These are phyloP conservation scores for Pilatotrama ljubarskyi DNA, from an alignment of 768 basidiomycete species.

Conservation along the genomic window DNA sequence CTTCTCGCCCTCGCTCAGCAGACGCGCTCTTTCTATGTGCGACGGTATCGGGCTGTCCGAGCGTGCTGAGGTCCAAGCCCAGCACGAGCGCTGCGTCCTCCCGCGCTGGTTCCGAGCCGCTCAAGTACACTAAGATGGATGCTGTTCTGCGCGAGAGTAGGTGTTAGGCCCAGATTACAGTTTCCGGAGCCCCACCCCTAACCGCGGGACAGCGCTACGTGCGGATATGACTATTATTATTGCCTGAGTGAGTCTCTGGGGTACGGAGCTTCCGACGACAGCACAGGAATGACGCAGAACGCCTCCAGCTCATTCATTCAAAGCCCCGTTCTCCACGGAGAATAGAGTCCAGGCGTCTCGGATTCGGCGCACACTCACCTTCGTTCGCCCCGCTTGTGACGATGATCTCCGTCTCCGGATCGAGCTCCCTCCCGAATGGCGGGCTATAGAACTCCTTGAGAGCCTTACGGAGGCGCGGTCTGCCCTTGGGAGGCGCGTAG, in stretches of 20 bases:
- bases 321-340: neutral
- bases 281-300: too few species aligned
- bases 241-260: neutral
- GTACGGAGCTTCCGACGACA: too few species aligned
- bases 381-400: conserved; percentile 97
- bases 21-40: neutral
- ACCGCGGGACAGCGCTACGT: too few species aligned
- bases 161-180: too few species aligned
- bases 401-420: conserved; percentile 84
- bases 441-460: conserved; percentile 81
- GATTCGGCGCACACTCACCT: conserved; percentile 47
- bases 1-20: neutral
- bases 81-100: too few species aligned
- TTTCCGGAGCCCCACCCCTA: too few species aligned
- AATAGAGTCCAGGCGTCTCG: neutral
- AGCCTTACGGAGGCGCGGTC: conserved; percentile 82
- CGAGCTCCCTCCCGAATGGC: conserved; percentile 65
- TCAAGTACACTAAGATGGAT: too few species aligned
- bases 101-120: too few species aligned
- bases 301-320: neutral
- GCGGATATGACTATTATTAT: too few species aligned
- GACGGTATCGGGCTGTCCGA: neutral
- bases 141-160: too few species aligned
- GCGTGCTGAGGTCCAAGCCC: too few species aligned
- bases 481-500: conserved; percentile 90